Percentiles rank a stretch among this genome's conserved stretches.
Conservation (phyloP, 2,329 filamentous ascomycete species). For the Verticillium nubilum region DNA sequence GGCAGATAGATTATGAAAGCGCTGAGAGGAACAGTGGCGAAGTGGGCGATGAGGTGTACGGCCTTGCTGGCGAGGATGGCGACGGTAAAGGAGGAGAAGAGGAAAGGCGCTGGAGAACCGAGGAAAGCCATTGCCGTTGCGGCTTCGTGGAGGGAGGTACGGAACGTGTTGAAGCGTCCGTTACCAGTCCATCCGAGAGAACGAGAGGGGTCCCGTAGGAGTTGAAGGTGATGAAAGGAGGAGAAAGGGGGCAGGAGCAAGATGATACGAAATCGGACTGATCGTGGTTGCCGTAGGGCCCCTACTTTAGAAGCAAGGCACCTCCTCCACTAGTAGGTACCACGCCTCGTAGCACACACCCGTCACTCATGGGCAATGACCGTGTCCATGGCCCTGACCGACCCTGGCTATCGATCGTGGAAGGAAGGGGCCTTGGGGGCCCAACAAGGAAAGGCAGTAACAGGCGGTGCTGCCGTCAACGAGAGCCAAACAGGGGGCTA, state of each 20-base stretch:
- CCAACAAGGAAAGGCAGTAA: background rate
- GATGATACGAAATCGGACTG: too few species aligned
- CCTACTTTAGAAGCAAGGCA: background rate
- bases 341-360: too few species aligned
- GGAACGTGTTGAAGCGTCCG: conserved; percentile 3
- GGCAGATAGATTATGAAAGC: conserved; percentile 25
- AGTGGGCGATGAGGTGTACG: conserved; percentile 20
- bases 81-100: conserved; percentile 22
- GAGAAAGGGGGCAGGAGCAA: background rate
- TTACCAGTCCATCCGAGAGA: background rate
- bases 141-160: background rate
- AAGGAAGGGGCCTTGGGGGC: too few species aligned
- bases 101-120: conserved; percentile 12
- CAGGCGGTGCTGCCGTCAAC: background rate
- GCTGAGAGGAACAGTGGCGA: conserved; percentile 17
- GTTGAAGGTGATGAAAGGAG: background rate
- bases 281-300: background rate
- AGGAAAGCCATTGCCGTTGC: background rate
- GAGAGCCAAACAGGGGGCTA: background rate
- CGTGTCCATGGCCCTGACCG: too few species aligned
- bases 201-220: background rate
- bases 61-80: conserved; percentile 21
- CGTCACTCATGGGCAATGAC: too few species aligned
- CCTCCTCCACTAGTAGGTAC: too few species aligned
- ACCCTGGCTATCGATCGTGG: too few species aligned